These are phyloP conservation scores for Candida chauliodis DNA, from an alignment of 805 yeast species.

Conservation along the genomic window DNA sequence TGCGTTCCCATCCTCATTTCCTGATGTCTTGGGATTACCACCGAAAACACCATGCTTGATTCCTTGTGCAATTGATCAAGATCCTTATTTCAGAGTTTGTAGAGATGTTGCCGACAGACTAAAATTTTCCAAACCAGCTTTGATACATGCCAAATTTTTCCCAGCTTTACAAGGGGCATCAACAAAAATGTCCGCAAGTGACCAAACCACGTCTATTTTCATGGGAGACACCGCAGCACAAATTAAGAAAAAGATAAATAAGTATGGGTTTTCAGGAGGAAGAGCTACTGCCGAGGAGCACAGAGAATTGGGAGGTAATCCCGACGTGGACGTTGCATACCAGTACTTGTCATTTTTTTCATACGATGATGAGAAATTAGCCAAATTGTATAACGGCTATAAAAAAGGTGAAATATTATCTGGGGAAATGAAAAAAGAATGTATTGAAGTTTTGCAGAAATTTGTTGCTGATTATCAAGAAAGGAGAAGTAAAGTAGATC, in stretches of 20 bases:
- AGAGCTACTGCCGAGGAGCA: conserved; percentile 85
- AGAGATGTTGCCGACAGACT: conserved; percentile 96
- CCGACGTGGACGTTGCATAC: conserved; percentile 92
- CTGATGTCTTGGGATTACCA: conserved; percentile 82
- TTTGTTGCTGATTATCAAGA: conserved; percentile 82
- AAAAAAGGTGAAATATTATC: conserved; percentile 78
- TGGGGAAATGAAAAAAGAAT: conserved; percentile 88
- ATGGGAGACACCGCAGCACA: conserved; percentile 93
- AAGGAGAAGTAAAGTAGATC: conserved; percentile 63
- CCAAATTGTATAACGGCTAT: conserved; percentile 59
- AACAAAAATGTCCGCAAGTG: conserved; percentile 95
- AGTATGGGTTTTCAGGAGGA: conserved; percentile 96
- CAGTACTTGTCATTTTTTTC: conserved; percentile 89
- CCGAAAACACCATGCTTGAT: conserved; percentile 92
- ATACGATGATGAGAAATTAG: conserved; percentile 81
- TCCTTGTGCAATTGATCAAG: conserved; percentile 99
- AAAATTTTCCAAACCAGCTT: conserved; percentile 84
- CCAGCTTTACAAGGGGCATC: conserved; percentile 97
- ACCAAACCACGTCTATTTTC: conserved; percentile 84
- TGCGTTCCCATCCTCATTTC: conserved; percentile 94
- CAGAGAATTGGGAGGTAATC: conserved; percentile 85
- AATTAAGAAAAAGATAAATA: conserved; percentile 91
- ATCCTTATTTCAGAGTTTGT: conserved; percentile 95
- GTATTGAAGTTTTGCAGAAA: conserved; percentile 75
- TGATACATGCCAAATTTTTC: conserved; percentile 92